Percentiles rank a stretch among this genome's conserved stretches.
Conservation (phyloP, 176 grass and related monocot genomes). For the Aechmea fasciata region DNA sequence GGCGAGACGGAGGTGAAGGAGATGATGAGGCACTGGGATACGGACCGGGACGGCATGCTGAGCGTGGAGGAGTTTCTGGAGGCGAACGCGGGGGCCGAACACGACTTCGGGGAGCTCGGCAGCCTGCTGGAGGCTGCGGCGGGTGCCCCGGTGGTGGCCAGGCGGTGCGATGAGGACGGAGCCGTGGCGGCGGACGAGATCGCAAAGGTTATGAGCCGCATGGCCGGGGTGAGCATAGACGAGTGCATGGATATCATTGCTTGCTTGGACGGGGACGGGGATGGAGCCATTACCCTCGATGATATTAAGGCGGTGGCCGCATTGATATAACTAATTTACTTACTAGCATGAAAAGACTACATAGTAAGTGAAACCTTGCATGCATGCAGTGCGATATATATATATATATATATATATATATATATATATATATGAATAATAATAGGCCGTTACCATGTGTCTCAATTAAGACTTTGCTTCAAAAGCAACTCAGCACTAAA, state of each 20-base stretch:
- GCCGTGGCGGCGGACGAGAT: slow-evolving; percentile 43
- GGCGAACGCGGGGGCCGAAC: slow-evolving; percentile 48
- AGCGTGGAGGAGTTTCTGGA: slow-evolving; percentile 65
- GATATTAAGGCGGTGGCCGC: slow-evolving; percentile 57
- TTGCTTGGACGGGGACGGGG: slow-evolving; percentile 63
- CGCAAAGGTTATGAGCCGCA: slow-evolving; percentile 29
- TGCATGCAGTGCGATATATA: too few relatives aligned
- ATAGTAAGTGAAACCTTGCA: too few relatives aligned
- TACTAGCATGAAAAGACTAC: too few relatives aligned
- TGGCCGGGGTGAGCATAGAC: slow-evolving; percentile 35
- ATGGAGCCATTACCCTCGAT: slow-evolving; percentile 55
- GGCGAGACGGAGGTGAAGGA: slow-evolving; percentile 39
- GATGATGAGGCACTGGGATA: slow-evolving; percentile 52
- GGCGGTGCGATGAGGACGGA: slow-evolving; percentile 1
- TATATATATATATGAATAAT: too few relatives aligned
- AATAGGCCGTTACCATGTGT: too few relatives aligned
- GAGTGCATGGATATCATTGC: slow-evolving; percentile 63
- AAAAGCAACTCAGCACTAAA: too few relatives aligned
- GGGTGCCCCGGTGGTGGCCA: slow-evolving; percentile 16
- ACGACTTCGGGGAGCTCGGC: slow-evolving; percentile 49
- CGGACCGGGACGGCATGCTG: slow-evolving; percentile 45
- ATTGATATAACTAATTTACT: slow-evolving; percentile 25
- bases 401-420: too few relatives aligned
- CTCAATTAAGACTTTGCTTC: too few relatives aligned
- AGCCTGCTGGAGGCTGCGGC: slow-evolving; percentile 53